phyloP scores from a whole-genome alignment of 495 filamentous ascomycete species.

The Trypethelium eluteriae region DNA sequence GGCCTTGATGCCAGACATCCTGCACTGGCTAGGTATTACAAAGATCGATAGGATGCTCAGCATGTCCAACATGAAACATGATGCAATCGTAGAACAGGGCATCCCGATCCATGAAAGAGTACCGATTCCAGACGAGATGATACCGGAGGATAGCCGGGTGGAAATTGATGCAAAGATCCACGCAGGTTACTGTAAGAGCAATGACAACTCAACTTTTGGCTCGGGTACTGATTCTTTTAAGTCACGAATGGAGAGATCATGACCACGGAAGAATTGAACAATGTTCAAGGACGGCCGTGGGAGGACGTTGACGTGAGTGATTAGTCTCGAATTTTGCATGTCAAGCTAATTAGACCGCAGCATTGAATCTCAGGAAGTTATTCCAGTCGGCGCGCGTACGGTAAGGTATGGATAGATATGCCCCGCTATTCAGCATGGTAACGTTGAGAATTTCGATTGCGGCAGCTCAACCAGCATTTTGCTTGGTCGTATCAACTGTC shows the following conservation, averaged over 20 bases:
- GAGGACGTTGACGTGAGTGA: constrained; percentile 56
- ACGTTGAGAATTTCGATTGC: no score
- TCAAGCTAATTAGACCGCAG: not conserved
- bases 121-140: constrained; percentile 88
- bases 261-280: constrained; percentile 74
- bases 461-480: no score
- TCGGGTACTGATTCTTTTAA: constrained; percentile 14
- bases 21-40: constrained; percentile 97
- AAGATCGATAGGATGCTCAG: constrained; percentile 98
- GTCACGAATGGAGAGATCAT: constrained; percentile 83
- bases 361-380: not conserved
- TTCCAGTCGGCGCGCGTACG: no score
- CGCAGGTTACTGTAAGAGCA: constrained; percentile 63
- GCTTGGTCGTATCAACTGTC: no score
- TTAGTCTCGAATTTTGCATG: not conserved
- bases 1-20: constrained; percentile 90
- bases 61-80: constrained; percentile 99
- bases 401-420: no score
- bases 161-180: constrained; percentile 99
- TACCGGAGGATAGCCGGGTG: constrained; percentile 88
- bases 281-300: constrained; percentile 87
- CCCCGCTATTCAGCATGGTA: no score
- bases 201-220: constrained; percentile 15
- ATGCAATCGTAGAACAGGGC: constrained; percentile 92
- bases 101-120: constrained; percentile 91